Evolutionary conservation across 2,329 filamentous ascomycete genomes (phyloP), one percentile per base, ranked within the genome.

Genomic region (Pseudogymnoascus sp.): DNA sequence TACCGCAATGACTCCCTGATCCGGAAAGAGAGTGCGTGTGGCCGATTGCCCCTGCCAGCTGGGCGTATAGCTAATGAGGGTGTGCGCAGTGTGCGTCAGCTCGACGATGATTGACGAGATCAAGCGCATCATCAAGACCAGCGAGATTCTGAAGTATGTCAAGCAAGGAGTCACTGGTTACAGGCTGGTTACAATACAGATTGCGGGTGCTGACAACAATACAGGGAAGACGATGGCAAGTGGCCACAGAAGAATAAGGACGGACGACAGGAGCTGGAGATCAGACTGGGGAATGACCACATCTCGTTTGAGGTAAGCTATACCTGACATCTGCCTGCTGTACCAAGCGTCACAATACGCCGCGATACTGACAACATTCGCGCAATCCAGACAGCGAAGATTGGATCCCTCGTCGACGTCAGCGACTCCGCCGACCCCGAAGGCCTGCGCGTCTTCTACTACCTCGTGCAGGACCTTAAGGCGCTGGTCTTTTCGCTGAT

Each of bases 191-290:
- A 8, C 8, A 39, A 9, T 41, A 59, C 41, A 35, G 44, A n/a
- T 5, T 38, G 4, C 42, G 4, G 59, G 36, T 42, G 62, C 72
- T 76, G 63, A 76, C 63, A 44, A 5, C 15, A 3, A 15, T 38
- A 65, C 68, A 96, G 91, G 80, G 94, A 99, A 86, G 94, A 99
- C 73, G 94, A 99, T 75, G 90, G 87, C 27, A 97, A 97, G 75
- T 99, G 94, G 94, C 94, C 94, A 0, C 91, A 95, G 76, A 99
- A 97, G 84, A 99, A 99, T 79, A 97, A 97, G 78, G 94, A 99
- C 71, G 94, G 94, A 36, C 86, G 93, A 66, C 94, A 99, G 74
- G 94, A 99, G 78, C 81, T 99, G 58, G 94, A 99, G 76, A 97
- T 99, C 63, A 84, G 92, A 58, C 75, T 99, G 62, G 94, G 93